phyloP scores from a whole-genome alignment of 2,329 filamentous ascomycete genomes.

The Aureobasidium sp. region DNA sequence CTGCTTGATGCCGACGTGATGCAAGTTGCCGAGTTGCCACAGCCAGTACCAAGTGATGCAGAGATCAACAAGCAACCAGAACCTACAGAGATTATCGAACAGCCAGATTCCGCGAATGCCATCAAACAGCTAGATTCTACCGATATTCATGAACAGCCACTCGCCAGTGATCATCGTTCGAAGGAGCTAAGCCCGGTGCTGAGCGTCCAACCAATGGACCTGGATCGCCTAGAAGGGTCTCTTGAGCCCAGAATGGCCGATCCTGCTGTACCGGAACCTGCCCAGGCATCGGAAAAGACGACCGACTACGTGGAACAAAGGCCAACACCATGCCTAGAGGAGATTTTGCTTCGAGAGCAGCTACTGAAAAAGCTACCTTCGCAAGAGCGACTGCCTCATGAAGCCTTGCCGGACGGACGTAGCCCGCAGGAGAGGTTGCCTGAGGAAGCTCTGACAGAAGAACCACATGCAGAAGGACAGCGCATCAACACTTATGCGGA shows the following conservation, averaged over 20 bases:
- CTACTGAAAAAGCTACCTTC: neutral
- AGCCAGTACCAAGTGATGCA: neutral
- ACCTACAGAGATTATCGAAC: neutral
- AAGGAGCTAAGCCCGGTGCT: neutral
- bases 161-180: neutral
- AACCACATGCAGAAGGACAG: neutral
- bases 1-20: neutral
- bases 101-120: too few relatives aligned
- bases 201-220: neutral
- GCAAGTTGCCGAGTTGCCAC: neutral
- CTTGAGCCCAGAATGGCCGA: neutral
- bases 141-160: neutral
- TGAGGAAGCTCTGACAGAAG: neutral
- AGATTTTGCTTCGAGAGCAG: neutral
- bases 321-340: neutral
- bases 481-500: neutral
- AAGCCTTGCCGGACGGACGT: neutral
- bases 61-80: neutral
- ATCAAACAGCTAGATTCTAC: neutral
- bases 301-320: neutral
- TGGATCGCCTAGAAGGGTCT: neutral
- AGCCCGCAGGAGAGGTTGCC: neutral
- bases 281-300: neutral
- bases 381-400: neutral
- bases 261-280: neutral